These are phyloP conservation scores for Juglanconis oblonga DNA, from an alignment of 2,329 filamentous ascomycete genomes.

Conservation along the genomic window DNA sequence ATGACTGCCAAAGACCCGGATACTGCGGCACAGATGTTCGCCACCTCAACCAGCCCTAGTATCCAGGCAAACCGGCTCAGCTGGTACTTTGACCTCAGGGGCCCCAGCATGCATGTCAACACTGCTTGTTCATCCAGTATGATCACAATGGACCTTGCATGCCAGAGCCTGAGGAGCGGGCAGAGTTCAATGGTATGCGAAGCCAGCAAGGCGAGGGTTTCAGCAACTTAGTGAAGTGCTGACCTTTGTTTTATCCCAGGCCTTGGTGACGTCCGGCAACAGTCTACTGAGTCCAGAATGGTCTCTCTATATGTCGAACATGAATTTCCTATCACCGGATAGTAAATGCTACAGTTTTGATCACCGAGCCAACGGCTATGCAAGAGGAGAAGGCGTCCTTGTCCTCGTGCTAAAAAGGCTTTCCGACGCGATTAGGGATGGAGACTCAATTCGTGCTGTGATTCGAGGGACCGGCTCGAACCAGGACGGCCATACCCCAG, in stretches of 20 bases:
- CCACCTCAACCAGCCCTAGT: slow-evolving; percentile 26
- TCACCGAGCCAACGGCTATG: slow-evolving; percentile 31
- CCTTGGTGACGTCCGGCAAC: slow-evolving; percentile 10
- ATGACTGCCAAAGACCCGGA: slow-evolving; percentile 34
- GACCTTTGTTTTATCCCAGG: neutral
- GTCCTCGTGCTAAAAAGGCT: slow-evolving; percentile 40
- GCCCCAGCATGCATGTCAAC: slow-evolving; percentile 34
- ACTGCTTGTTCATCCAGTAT: slow-evolving; percentile 33
- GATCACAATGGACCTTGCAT: slow-evolving; percentile 8
- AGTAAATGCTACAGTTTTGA: slow-evolving; percentile 32
- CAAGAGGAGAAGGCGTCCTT: slow-evolving; percentile 27
- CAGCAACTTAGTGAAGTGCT: too few species aligned
- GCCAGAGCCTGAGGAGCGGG: neutral
- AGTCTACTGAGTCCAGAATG: slow-evolving; percentile 20
- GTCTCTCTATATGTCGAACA: slow-evolving; percentile 13
- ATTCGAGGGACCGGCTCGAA: slow-evolving; percentile 30
- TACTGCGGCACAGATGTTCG: slow-evolving; percentile 27
- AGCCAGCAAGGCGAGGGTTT: neutral
- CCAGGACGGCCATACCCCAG: slow-evolving; percentile 36
- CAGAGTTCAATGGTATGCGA: neutral
- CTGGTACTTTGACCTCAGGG: slow-evolving; percentile 37
- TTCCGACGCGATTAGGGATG: slow-evolving; percentile 35
- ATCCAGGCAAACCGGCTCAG: slow-evolving; percentile 35
- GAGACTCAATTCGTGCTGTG: slow-evolving; percentile 34
- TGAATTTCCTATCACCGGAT: slow-evolving; percentile 25